These are phyloP conservation scores for Malus asiatica DNA, from an alignment of 306 rosid species.

Conservation along the genomic window DNA sequence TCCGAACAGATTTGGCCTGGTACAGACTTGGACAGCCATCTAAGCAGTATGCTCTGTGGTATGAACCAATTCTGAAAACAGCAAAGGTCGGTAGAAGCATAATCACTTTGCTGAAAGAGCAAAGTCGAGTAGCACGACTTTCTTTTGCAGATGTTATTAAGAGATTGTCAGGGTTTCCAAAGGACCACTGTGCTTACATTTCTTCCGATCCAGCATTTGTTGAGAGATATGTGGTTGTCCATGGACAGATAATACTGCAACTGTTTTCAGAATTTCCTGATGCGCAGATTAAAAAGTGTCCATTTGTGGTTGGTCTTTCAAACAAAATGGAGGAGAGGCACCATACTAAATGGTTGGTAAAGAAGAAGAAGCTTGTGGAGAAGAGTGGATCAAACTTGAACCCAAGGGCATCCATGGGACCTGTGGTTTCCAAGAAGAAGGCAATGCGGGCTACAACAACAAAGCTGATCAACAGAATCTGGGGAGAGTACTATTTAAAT, in stretches of 20 bases:
- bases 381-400: conserved; percentile 60
- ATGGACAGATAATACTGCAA: conserved; percentile 88
- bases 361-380: conserved; percentile 44
- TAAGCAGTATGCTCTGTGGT: conserved; percentile 88
- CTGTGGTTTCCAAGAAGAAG: conserved; percentile 61
- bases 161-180: conserved; percentile 48
- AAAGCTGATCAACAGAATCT: conserved; percentile 67
- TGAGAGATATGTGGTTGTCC: conserved; percentile 84
- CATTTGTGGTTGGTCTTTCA: conserved; percentile 69
- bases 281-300: conserved; percentile 49
- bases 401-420: conserved; percentile 74
- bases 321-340: conserved; percentile 83
- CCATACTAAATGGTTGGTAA: conserved; percentile 92
- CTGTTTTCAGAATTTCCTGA: conserved; percentile 84
- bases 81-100: conserved; percentile 69
- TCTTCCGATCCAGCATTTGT: conserved; percentile 59
- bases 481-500: conserved; percentile 91
- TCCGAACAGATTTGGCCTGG: conserved; percentile 97
- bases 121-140: conserved; percentile 76
- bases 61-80: conserved; percentile 70
- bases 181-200: conserved; percentile 43
- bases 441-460: conserved; percentile 96
- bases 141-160: conserved; percentile 69
- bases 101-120: conserved; percentile 75
- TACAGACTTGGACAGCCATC: conserved; percentile 94